Evolutionary conservation across 2,329 filamentous ascomycete species (phyloP).

Genomic region (Xylariaceae sp.): DNA sequence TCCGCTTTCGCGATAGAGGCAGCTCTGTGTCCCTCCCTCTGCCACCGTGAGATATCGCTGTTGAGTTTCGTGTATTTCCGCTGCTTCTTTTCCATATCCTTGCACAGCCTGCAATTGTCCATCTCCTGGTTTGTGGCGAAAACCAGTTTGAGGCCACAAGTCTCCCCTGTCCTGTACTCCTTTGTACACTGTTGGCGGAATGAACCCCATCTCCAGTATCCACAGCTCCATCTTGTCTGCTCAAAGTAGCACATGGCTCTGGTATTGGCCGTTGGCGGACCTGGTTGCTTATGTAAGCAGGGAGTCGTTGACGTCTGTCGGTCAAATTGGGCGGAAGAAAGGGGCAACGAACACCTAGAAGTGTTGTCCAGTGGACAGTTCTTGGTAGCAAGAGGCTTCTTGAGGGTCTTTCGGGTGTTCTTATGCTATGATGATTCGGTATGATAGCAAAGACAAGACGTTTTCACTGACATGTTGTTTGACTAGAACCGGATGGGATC

Average conservation of each 20-base stretch:
- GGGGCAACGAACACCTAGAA: no score
- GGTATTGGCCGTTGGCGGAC: not conserved
- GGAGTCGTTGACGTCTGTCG: no score
- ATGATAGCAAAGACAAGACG: no score
- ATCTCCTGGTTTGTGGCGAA: constrained; percentile 63
- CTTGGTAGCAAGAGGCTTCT: no score
- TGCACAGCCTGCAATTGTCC: constrained; percentile 77
- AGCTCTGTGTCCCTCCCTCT: constrained; percentile 66
- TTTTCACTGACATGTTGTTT: not conserved
- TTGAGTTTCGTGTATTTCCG: constrained; percentile 70
- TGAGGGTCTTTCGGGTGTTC: no score
- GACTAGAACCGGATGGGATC: not conserved
- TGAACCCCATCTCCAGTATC: constrained; percentile 91
- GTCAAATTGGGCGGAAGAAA: not conserved
- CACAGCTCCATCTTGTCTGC: constrained; percentile 77
- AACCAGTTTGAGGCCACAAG: constrained; percentile 89
- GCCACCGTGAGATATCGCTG: constrained; percentile 73
- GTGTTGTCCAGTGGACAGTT: no score
- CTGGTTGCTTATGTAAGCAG: no score
- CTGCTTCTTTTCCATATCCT: constrained; percentile 82
- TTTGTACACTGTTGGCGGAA: constrained; percentile 91
- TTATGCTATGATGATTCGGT: no score
- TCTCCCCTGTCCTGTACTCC: constrained; percentile 94
- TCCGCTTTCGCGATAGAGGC: constrained; percentile 70
- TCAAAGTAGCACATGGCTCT: constrained; percentile 89